Base-by-base conservation (phyloP, 441 rosid species). In the Erodium trifolium region DNA sequence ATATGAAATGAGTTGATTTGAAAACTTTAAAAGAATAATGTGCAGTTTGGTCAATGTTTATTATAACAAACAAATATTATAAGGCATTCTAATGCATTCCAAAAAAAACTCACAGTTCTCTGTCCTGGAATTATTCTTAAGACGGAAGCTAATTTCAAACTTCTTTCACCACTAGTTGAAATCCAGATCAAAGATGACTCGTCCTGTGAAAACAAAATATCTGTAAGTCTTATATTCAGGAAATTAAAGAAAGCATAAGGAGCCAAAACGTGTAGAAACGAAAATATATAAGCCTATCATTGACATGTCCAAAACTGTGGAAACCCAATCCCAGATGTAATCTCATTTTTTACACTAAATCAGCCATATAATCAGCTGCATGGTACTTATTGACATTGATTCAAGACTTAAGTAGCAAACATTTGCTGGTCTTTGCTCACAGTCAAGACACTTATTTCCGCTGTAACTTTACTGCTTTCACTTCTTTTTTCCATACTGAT, bases 41-140 rank as follows among this genome's bases (percentile, higher is more conserved):
- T 16, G 3, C 5, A 57, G 60, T 53, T 57, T 6, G 27, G 63
- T 57, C 27, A 57, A 17, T 17, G 12, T 57, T 57, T 57, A 57
- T 2, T 29, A 18, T 5, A 6, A 55, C 2, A 57, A 57, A 5
- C 19, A 14, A 14, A 53, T 16, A 57, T 17, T 57, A 49, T 41
- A 31, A 72, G 47, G 47, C 37, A 23, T 45, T 59, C 43, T 35
- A 37, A 35, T 67, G 67, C 7, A 18, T 9, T 6, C 63, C 10
- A 45, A 18, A 45, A 18, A 72, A 76, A 82, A 69, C 80, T 85
- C 82, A 93, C 98, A 83, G 97, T 93, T 93, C 96, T 80, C 82
- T 93, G 98, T 78, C 98, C 97, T 69, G 96, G 97, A 79, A 89
- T 82, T 73, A 91, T 87, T 83, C 80, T 91, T 72, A 89, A 86